phyloP scores from a whole-genome alignment of 2,329 filamentous ascomycete genomes.

The Ceratocystis colombiana region DNA sequence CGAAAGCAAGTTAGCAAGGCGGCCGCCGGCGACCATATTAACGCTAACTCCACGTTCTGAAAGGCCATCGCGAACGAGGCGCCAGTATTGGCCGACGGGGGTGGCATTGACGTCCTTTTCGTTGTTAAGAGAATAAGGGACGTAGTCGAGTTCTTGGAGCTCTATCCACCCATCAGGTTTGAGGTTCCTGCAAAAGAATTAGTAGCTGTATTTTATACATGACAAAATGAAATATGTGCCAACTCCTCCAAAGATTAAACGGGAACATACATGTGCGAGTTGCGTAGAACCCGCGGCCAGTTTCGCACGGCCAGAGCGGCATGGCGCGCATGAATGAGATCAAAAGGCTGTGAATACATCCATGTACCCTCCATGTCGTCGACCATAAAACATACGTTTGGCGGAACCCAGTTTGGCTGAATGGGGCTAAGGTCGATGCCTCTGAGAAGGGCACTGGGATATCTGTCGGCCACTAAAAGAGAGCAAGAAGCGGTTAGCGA shows the following conservation, averaged over 20 bases:
- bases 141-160: constrained; percentile 45
- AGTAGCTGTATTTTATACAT: constrained; percentile 5
- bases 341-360: constrained; percentile 46
- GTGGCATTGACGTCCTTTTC: constrained; percentile 36
- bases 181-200: constrained; percentile 35
- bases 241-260: too few species aligned
- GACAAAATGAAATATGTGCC: not conserved
- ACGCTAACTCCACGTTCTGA: constrained; percentile 40
- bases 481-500: constrained; percentile 24
- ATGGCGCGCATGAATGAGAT: constrained; percentile 52
- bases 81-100: constrained; percentile 40
- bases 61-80: constrained; percentile 38
- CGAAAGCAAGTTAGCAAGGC: constrained; percentile 39
- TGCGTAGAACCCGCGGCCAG: constrained; percentile 42
- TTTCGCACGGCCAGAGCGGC: constrained; percentile 47
- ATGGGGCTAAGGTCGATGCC: constrained; percentile 51
- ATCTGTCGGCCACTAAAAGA: constrained; percentile 33
- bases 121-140: constrained; percentile 37
- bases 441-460: constrained; percentile 39
- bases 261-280: constrained; percentile 38
- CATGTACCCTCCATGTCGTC: constrained; percentile 50
- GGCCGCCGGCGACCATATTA: constrained; percentile 36
- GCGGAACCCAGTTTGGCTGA: constrained; percentile 46
- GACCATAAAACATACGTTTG: constrained; percentile 47
- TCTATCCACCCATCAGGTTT: constrained; percentile 48